These are phyloP conservation scores for Delonix regia DNA, from an alignment of 306 rosid genomes.

Conservation along the genomic window DNA sequence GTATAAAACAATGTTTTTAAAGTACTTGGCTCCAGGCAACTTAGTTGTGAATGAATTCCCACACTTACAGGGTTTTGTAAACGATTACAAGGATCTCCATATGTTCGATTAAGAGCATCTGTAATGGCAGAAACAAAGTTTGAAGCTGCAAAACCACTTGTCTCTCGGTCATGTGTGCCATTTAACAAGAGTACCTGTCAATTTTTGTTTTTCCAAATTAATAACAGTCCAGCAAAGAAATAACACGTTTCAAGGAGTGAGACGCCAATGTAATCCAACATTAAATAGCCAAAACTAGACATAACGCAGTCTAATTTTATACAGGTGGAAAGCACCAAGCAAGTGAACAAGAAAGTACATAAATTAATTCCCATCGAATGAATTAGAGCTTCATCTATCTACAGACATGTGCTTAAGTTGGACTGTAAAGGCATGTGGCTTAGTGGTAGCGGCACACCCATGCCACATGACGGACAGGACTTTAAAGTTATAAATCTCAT, in stretches of 20 bases:
- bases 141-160: constrained; percentile 79
- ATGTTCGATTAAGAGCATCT: constrained; percentile 86
- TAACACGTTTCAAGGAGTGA: constrained; percentile 19
- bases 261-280: constrained; percentile 21
- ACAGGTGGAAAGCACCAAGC: background rate
- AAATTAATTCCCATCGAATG: constrained; percentile 14
- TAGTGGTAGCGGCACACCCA: constrained; percentile 10
- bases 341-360: constrained; percentile 23
- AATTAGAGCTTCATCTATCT: constrained; percentile 17
- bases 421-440: constrained; percentile 11
- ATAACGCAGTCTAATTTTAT: constrained; percentile 12
- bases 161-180: constrained; percentile 83
- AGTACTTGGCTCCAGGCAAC: constrained; percentile 11
- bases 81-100: constrained; percentile 66
- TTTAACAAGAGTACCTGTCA: constrained; percentile 78
- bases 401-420: constrained; percentile 24
- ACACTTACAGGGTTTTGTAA: constrained; percentile 66
- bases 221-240: constrained; percentile 8
- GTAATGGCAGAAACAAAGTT: constrained; percentile 82
- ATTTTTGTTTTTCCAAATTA: constrained; percentile 10
- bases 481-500: constrained; percentile 5
- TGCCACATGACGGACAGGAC: constrained; percentile 12
- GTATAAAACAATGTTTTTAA: constrained; percentile 6
- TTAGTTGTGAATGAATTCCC: constrained; percentile 27
- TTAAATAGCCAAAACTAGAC: constrained; percentile 15